Base-by-base conservation (phyloP, 2,329 filamentous ascomycete genomes). In the Colletotrichum destructivum region DNA sequence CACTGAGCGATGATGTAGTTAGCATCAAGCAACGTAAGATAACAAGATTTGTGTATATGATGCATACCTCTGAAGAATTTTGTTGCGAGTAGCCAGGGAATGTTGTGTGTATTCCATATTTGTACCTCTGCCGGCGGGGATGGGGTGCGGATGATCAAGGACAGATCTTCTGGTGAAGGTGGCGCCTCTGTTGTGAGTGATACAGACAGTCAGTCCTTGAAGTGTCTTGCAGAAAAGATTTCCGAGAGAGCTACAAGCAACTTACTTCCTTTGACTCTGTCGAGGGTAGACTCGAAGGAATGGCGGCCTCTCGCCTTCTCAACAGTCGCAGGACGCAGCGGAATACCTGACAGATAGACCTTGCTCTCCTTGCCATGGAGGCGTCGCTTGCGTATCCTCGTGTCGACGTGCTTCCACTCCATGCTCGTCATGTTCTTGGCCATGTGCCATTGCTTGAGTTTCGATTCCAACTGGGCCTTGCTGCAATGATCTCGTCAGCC, bases 401-500 rank as follows among this genome's bases (percentile, higher is more conserved):
- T 8, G 1, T 18, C n/a, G 1, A 59, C 23, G 16, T 59, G 38
- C 23, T 60, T 69, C 66, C 66, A 69, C 26, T 60, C 44, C 16
- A 21, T 8, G 23, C 1, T 23, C 0, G 4, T n/a, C 54, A 69
- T 46, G 6, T 69, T 69, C 12, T 64, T 69, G 7, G 55, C 15
- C n/a, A 66, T 16, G 13, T n/a, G 46, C 67, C 62, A 66, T 15
- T 66, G 55, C 44, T 51, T 61, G 0, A 66, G 49, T 7, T 61
- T 70, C 40, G 40, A 54, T 15, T 56, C 62, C 12, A 70, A 4
- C 3, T 55, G 67, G 3, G 49, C 31, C 35, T 70, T 70, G 21
- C 55, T 70, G 4, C 2, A 31, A 4, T 16, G 16, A 4, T 8
- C 3, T 2, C 0, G 8, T 40, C 3, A 16, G 6, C 49, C 15